Evolutionary conservation across 1,284 basidiomycete species (phyloP), one percentile per base, ranked within the genome.

Genomic region (Sanghuangporus baumii): DNA sequence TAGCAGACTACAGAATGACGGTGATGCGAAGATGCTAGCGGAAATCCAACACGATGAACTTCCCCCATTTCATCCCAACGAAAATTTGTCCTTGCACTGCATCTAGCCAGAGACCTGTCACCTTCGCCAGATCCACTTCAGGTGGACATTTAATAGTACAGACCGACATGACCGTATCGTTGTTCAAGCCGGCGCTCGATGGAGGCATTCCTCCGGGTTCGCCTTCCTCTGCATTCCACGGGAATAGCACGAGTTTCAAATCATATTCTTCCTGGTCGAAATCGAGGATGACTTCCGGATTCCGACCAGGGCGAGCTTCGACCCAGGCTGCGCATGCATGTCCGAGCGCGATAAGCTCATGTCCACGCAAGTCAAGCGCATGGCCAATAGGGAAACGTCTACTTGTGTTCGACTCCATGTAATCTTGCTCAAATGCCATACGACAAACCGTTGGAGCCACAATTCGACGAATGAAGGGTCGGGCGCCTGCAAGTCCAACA

Each of bases 21-120:
- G 23, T 26, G 23, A 16, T 4, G 5, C 11, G 40, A 41, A 41
- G 9, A 41, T 16, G 16, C 16, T 41, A 58, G 23, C 46, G 6
- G 26, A 58, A 58, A 31, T 48, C 23, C n/a, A 47, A 12, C 6
- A 58, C 38, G 11, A 58, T 46, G 31, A 47, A 18, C 46, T 58
- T 58, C 23, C 57, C 57, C 57, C 57, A 58, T 26, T 58, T 58
- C 34, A 58, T 23, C 6, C 46, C 57, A 48, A 58, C n/a, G 12
- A 47, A 47, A 11, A 58, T 48, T 31, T 20, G 20, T 8, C 57
- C 57, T 36, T 58, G 57, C 6, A 58, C 31, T 2, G 37, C 41
- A 58, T 58, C 46, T 2, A 55, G 36, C 54, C 36, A 46, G n/a
- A 58, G 9, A 20, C 41, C 41, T n/a, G 57, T 58, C 18, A 37